These are phyloP conservation scores for Salix dunnii DNA, from an alignment of 345 rosid genomes.

Conservation along the genomic window DNA sequence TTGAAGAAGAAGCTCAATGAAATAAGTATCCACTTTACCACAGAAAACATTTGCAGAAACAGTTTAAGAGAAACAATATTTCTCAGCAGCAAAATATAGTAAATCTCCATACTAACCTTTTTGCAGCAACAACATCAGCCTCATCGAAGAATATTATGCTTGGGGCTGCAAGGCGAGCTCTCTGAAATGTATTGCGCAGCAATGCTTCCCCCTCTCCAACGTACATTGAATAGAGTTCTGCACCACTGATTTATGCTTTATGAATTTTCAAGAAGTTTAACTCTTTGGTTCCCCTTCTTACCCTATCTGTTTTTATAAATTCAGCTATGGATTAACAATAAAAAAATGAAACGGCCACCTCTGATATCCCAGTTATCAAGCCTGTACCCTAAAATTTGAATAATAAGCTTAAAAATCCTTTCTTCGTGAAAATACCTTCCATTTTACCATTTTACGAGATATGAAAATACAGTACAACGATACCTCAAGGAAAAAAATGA, in stretches of 20 bases:
- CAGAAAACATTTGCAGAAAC: no score
- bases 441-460: no score
- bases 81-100: neutral
- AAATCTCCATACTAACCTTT: slow-evolving; percentile 45
- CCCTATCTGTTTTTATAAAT: neutral
- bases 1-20: neutral
- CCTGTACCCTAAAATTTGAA: no score
- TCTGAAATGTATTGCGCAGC: slow-evolving; percentile 72
- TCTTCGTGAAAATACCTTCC: no score
- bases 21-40: no score
- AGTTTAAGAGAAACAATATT: neutral
- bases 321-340: neutral
- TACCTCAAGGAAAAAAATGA: slow-evolving; percentile 89
- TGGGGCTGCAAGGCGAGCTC: slow-evolving; percentile 91
- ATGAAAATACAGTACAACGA: neutral
- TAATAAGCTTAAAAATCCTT: no score
- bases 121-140: slow-evolving; percentile 83
- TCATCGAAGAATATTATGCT: slow-evolving; percentile 95
- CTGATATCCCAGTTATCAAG: no score
- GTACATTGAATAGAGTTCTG: slow-evolving; percentile 91
- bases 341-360: no score
- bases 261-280: slow-evolving; percentile 6
- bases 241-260: slow-evolving; percentile 52
- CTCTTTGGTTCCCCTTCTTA: neutral
- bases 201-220: slow-evolving; percentile 99